Conservation (phyloP, 2,329 filamentous ascomycete genomes). For the Drechslerella coelobrocha region DNA sequence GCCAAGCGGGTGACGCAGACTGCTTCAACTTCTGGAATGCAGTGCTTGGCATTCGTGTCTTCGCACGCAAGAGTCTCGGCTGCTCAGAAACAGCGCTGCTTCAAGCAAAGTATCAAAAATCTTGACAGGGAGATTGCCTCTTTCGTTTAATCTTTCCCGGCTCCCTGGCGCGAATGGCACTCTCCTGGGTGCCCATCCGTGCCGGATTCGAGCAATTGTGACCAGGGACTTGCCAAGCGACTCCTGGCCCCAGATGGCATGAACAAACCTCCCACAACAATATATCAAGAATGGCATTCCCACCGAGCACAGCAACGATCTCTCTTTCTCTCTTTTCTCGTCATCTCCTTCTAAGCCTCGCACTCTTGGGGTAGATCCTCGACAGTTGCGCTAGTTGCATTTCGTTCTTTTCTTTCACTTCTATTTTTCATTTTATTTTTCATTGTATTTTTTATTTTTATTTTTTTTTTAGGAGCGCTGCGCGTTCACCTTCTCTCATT, state of each 20-base stretch:
- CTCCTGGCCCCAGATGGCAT: conserved; percentile 16
- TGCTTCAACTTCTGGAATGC: conserved; percentile 34
- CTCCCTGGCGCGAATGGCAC: too few species aligned
- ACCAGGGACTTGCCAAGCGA: conserved; percentile 35
- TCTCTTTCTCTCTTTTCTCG: conserved; percentile 54
- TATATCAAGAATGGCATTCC: conserved; percentile 48
- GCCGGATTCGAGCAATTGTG: conserved; percentile 12
- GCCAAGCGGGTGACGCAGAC: conserved; percentile 32
- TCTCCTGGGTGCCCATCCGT: too few species aligned
- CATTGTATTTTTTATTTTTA: conserved; percentile 2
- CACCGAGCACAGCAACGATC: conserved; percentile 48
- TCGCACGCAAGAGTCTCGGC: background rate
- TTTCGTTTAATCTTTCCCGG: conserved; percentile 46
- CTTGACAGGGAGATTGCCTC: conserved; percentile 3
- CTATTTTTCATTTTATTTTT: conserved; percentile 11
- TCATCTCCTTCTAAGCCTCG: conserved; percentile 41
- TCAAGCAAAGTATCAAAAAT: conserved; percentile 28
- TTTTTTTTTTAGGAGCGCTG: conserved; percentile 33
- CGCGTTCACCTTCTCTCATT: conserved; percentile 47
- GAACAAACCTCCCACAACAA: conserved; percentile 27
- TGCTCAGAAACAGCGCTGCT: conserved; percentile 32
- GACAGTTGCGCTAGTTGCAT: conserved; percentile 41
- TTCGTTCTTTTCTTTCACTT: conserved; percentile 20
- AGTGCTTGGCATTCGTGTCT: conserved; percentile 31
- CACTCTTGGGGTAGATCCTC: conserved; percentile 31